Base-by-base conservation (phyloP, 495 filamentous ascomycete genomes). In the Bacidia gigantensis region DNA sequence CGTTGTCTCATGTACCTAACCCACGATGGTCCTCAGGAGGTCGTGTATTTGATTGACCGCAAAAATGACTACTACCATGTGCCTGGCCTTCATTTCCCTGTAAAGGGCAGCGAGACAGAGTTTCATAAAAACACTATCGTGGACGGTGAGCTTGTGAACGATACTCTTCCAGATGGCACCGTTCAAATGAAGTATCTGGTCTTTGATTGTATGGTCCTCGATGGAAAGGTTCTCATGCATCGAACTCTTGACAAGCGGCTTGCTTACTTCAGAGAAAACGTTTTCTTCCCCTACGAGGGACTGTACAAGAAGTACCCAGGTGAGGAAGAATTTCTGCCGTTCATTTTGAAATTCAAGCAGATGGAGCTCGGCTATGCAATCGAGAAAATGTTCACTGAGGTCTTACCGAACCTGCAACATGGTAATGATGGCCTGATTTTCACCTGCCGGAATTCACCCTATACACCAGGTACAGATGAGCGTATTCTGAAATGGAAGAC, bases 401-500 rank as follows among this genome's bases (percentile, higher is more conserved):
- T 89, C 42, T 80, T 98, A 14, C 89, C 88, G 0, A 79, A 74
- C 25, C 75, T 98, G 11, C 82, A 78, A 54, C 92, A 98, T 62
- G 87, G 92, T 29, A 96, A 93, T 60, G 92, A 98, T 66, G 92
- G 92, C 24, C 74, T 98, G 18, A 93, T 98, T 62, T 98, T 98
- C 70, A 96, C 92, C 29, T 94, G 89, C 64, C 80, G 86, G 50
- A 82, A 74, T 55, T 84, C 82, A 25, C 79, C 83, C 1, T 98
- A 98, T 70, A 78, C 80, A 57, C 83, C 82, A 50, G 92, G 92
- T 56, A 97, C 92, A 5, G 92, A 98, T 64, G 76, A 78, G 39
- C 82, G 90, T 60, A 96, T 95, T 56, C 72, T 98, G 21, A 98
- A 98, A 67, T 98, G 92, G 92, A 98, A 98, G 63, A 86, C 89